Conservation (phyloP, 768 basidiomycete species). For the Lyophyllum semitale region DNA sequence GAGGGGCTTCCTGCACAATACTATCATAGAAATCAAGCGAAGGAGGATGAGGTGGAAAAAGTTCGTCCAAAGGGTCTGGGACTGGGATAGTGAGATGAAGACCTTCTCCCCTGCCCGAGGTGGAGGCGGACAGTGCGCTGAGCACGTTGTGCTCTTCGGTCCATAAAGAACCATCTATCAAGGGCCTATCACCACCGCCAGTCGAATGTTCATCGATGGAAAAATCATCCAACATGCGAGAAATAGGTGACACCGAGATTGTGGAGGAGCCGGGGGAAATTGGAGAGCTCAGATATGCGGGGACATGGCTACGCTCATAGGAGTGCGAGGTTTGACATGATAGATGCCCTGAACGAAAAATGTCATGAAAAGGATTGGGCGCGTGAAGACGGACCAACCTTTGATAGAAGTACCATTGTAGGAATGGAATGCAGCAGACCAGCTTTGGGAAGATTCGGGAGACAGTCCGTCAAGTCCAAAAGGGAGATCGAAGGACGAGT, state of each 20-base stretch:
- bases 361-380: not conserved
- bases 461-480: not conserved
- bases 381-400: conserved; percentile 1
- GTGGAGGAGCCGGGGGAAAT: conserved; percentile 7
- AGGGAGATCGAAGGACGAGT: not conserved
- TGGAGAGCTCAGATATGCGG: conserved; percentile 7
- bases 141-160: conserved; percentile 2
- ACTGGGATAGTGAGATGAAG: not conserved
- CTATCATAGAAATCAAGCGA: not conserved
- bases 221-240: not conserved
- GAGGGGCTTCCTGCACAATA: not conserved
- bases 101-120: not conserved
- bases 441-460: not conserved
- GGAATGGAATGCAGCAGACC: not conserved
- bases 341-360: not conserved
- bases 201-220: not conserved
- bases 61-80: not conserved
- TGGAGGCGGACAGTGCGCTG: not conserved
- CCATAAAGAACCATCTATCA: not conserved
- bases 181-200: not conserved
- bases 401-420: not conserved
- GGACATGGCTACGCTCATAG: not conserved
- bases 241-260: conserved; percentile 8
- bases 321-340: not conserved
- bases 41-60: not conserved